Evolutionary conservation across 2,329 filamentous ascomycete species (phyloP), one percentile per base, ranked within the genome.

Genomic region (Whalleya microplaca): DNA sequence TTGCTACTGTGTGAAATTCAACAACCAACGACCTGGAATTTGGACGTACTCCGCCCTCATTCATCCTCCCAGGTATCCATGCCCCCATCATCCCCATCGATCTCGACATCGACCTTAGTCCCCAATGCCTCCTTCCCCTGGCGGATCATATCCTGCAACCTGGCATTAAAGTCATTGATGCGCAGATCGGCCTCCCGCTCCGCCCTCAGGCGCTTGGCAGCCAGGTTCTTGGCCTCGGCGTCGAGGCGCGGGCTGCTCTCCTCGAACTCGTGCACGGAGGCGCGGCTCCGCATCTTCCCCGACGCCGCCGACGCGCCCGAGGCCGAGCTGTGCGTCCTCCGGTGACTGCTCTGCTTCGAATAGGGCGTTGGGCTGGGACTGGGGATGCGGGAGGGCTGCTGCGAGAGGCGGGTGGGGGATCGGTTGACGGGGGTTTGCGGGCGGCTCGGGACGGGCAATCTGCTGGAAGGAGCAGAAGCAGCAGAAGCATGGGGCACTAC

Each of bases 61-160:
- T 37, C 32, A 16, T 37, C 32, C 32, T 37, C 32, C 32, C 32
- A 37, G 32, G 32, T 37, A 56, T 51, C 53, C 51, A 44, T 43
- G 44, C 18, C 49, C 40, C 48, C 56, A 4, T 27, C 58, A 3
- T 67, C 68, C 1, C 71, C 76, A 40, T 75, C 71, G 21, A 76
- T 75, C 41, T 84, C 81, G 43, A 92, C 80, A 68, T 90, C 86
- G 48, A 91, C 78, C 41, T 79, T 89, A 19, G 89, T 90, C 2
- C 88, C 93, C 18, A 99, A 75, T 1, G 95, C 95, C 72, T 95
- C 89, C 65, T 89, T 89, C 0, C 93, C 95, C 73, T 98, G 89
- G 1, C 87, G 82, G 52, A 99, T 96, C 89, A 99, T 92, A 32
- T 88, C 89, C 69, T 90, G 85, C 46, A 98, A 77, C 65, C 90